A percentile compares a stretch with the other conserved stretches of the same genome.
Conservation (phyloP, 352 stramenopile genomes). For the Phytophthora pinifolia region DNA sequence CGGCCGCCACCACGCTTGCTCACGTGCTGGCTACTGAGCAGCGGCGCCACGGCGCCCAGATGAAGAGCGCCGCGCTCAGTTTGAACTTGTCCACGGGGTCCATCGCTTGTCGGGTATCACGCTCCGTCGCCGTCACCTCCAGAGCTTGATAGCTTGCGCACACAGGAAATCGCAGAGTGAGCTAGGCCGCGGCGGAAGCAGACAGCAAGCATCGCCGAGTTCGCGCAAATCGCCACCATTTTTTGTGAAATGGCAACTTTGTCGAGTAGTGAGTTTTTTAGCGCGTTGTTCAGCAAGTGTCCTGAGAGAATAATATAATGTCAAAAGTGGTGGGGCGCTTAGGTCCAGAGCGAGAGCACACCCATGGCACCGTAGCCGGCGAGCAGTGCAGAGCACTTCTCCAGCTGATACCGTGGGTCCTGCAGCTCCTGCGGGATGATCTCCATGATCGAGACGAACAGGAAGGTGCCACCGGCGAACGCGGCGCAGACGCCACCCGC, state of each 20-base stretch:
- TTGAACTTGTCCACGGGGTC: constrained; percentile 65
- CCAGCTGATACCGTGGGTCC: constrained; percentile 42
- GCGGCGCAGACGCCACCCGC: constrained; percentile 68
- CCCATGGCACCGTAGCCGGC: constrained; percentile 62
- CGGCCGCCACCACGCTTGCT: constrained; percentile 63
- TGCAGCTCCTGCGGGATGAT: constrained; percentile 81
- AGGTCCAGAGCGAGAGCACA: constrained; percentile 75
- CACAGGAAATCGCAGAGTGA: constrained; percentile 26
- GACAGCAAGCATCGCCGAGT: too few species aligned
- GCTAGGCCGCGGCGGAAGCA: not conserved
- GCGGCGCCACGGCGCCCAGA: constrained; percentile 53
- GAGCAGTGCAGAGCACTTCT: constrained; percentile 62
- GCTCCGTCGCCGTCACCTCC: too few species aligned
- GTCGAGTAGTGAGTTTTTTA: too few species aligned
- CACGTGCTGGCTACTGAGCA: constrained; percentile 43
- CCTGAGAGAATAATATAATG: too few species aligned
- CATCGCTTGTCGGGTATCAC: constrained; percentile 26
- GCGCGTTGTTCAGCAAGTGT: too few species aligned
- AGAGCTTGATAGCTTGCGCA: too few species aligned
- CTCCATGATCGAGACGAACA: constrained; percentile 82
- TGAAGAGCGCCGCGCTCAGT: constrained; percentile 48
- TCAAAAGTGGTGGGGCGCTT: constrained; percentile 13
- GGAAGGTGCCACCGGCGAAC: constrained; percentile 77
- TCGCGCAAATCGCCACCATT: constrained; percentile 5
- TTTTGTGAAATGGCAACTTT: too few species aligned